Evolutionary conservation across 192 early-diverging fungal genomes (phyloP).

Genomic region (Backusella macrospora): DNA sequence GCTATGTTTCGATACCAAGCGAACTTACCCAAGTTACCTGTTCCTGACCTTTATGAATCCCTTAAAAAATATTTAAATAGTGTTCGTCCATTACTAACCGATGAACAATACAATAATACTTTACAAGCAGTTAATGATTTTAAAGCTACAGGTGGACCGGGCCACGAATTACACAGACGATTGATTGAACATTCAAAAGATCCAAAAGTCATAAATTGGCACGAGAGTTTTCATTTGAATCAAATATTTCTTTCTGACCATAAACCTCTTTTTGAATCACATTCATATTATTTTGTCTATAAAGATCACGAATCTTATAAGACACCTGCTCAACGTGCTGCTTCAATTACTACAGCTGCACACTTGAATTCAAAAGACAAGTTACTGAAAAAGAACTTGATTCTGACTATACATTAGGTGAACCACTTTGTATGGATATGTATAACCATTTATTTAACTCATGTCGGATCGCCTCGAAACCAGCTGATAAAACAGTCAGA

Average conservation of each 20-base stretch:
- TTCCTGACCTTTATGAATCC: conserved; percentile 83
- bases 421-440: conserved; percentile 84
- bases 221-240: conserved; percentile 97
- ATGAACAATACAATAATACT: conserved; percentile 72
- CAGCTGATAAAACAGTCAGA: conserved; percentile 76
- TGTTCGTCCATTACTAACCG: conserved; percentile 70
- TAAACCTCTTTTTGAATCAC: conserved; percentile 88
- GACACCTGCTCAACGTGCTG: conserved; percentile 83
- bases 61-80: conserved; percentile 78
- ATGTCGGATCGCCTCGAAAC: conserved; percentile 83
- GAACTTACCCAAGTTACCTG: conserved; percentile 84
- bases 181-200: conserved; percentile 73
- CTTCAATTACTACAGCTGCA: conserved; percentile 83
- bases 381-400: conserved; percentile 73
- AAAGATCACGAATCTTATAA: conserved; percentile 83
- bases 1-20: conserved; percentile 70
- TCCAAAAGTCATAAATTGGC: conserved; percentile 83
- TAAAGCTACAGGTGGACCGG: conserved; percentile 71
- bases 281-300: conserved; percentile 95
- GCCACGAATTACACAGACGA: conserved; percentile 82
- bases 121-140: conserved; percentile 76
- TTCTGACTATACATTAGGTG: conserved; percentile 76
- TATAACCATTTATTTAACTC: conserved; percentile 98
- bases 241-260: conserved; percentile 91
- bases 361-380: conserved; percentile 80